Base-by-base conservation (phyloP, 805 yeast genomes). In the Kodamaea lidongshanica region DNA sequence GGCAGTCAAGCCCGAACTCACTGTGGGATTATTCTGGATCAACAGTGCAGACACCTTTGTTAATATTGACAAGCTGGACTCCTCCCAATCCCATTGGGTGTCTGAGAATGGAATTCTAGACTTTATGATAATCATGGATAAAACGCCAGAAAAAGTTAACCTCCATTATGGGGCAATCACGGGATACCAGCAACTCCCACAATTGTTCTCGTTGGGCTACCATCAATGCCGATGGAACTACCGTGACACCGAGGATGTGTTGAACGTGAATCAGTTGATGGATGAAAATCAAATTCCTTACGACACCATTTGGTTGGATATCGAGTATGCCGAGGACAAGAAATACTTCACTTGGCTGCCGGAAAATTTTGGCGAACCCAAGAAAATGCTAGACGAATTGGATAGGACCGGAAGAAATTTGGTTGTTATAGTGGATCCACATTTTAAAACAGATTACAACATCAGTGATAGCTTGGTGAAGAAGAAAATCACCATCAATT, bases 171-270 rank as follows among this genome's bases (percentile, higher is more conserved):
- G 86, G 1, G 42, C 52, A 2, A 53, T 92, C 11, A 79, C 94
- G 0, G 98, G 98, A 1, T 70, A 59, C 35, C 67, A 87, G 0
- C 54, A 65, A 6, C 56, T 92, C 7, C 98, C 98, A 1, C 81
- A 76, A 40, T 40, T 78, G 24, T 82, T 87, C 45, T 66, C 95
- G 0, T 54, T 87, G 9, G 97, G 95, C 0, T 85, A 92, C 50
- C 97, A 92, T 50, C 98, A 92, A 56, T 89, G 96, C 50, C 72
- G 97, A 48, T 92, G 98, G 98, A 92, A 92, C 54, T 92, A 92
- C 58, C 84, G 85, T 50, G 88, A 82, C 44, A 88, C 84, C 48
- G 67, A 67, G 7, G 98, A 92, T 55, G 89, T 92, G 1, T 55
- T 86, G n/a, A 74, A 67, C 6, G 80, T 92, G 9, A 70, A 72